phyloP scores from a whole-genome alignment of 768 basidiomycete species.

The Hygrophoropsis aurantiaca region DNA sequence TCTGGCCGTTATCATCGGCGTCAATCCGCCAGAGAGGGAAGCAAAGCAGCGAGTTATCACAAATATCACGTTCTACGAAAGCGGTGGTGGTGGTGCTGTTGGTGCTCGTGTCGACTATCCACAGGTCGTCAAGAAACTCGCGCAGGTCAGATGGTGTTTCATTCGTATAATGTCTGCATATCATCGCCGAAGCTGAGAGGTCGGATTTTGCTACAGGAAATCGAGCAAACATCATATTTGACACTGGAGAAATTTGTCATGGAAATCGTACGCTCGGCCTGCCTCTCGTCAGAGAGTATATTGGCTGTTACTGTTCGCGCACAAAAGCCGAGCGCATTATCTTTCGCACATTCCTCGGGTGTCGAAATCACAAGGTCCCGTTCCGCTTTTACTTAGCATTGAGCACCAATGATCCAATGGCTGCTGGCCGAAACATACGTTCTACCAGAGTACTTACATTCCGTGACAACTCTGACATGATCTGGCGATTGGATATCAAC shows the following conservation, averaged over 20 bases:
- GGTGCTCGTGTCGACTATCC: conserved; percentile 39
- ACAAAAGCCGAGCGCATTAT: conserved; percentile 71
- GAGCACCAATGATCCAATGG: not conserved
- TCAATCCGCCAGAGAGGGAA: conserved; percentile 67
- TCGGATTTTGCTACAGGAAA: conserved; percentile 35
- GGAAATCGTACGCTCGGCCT: conserved; percentile 42
- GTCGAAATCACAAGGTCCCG: conserved; percentile 55
- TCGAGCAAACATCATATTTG: conserved; percentile 50
- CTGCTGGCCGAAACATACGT: no score
- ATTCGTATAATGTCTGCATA: not conserved
- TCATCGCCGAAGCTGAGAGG: not conserved
- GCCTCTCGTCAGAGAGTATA: conserved; percentile 30
- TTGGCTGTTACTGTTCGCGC: conserved; percentile 50
- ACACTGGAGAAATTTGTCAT: conserved; percentile 63
- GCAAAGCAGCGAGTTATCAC: conserved; percentile 63
- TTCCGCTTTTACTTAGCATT: conserved; percentile 1
- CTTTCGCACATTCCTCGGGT: conserved; percentile 62
- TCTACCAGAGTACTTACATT: not conserved
- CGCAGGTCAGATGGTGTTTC: conserved; percentile 11
- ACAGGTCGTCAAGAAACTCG: conserved; percentile 33
- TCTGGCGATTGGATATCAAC: no score
- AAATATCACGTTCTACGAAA: conserved; percentile 48
- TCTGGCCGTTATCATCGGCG: conserved; percentile 62
- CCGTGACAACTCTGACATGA: not conserved
- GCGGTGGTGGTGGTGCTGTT: conserved; percentile 3